Conservation (phyloP, 257 asterid genomes). For the Anisodus acutangulus region DNA sequence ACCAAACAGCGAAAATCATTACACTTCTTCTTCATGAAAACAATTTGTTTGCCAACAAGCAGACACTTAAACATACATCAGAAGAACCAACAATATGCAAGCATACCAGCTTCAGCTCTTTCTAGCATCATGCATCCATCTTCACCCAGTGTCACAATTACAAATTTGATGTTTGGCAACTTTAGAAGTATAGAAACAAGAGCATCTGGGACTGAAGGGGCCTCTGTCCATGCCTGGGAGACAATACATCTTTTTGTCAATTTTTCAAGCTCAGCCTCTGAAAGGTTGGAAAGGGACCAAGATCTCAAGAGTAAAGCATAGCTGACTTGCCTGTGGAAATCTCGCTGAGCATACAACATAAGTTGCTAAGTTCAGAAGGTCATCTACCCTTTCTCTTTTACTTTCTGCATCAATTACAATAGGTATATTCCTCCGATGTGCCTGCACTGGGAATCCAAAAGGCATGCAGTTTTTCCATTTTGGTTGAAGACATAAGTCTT, state of each 20-base stretch:
- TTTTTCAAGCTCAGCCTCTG: neutral
- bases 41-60: neutral
- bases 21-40: neutral
- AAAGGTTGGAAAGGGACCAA: neutral
- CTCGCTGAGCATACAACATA: slow-evolving; percentile 80
- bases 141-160: slow-evolving; percentile 59
- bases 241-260: slow-evolving; percentile 13
- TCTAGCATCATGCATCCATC: slow-evolving; percentile 67
- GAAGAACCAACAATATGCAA: neutral
- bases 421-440: slow-evolving; percentile 80
- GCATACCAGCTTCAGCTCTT: slow-evolving; percentile 49
- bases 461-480: slow-evolving; percentile 39
- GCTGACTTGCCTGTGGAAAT: slow-evolving; percentile 85
- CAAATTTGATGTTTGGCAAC: slow-evolving; percentile 66
- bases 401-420: slow-evolving; percentile 89
- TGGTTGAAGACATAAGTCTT: neutral
- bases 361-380: slow-evolving; percentile 69
- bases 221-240: slow-evolving; percentile 63
- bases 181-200: slow-evolving; percentile 76
- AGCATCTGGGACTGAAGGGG: slow-evolving; percentile 72
- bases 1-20: neutral
- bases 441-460: slow-evolving; percentile 82
- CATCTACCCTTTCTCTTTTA: slow-evolving; percentile 86
- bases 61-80: neutral
- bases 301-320: neutral